Base-by-base conservation (phyloP, 495 filamentous ascomycete species). In the Penicillium bovifimosum region DNA sequence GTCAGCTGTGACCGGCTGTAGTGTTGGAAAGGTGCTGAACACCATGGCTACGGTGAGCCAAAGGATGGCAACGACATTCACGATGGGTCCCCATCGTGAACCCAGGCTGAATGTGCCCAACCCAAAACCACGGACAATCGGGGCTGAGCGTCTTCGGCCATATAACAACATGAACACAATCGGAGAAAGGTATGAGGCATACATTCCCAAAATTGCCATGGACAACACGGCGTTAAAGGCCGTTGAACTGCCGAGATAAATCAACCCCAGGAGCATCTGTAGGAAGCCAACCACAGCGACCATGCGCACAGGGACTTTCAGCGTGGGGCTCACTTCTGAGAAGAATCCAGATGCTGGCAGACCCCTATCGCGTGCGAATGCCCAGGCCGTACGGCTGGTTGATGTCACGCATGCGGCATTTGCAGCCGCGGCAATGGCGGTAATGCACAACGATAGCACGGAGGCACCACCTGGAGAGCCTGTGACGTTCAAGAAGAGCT, bases 151-250 rank as follows among this genome's bases (percentile, higher is more conserved):
- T 5, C 50, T 50, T 17, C 60, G 60, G 9, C 60, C 56, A 43
- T 63, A 60, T 7, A 60, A 6, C 1, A 63, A 40, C 60, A 63
- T 63, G 27, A 63, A 60, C 2, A 60, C 4, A 13, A 63, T 63
- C 4, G 60, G 56, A 6, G 60, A 55, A 46, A 72, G 53, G 45
- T 73, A 76, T 0, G 73, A 72, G 6, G 63, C 59, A 47, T 72
- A 71, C 47, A 76, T 63, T 31, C 61, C 61, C 29, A 68, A 44
- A 32, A 76, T 69, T 18, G 65, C 61, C 40, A 73, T 64, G 11
- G 73, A 73, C 6, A 72, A 56, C 4, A 76, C 61, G 11, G 63
- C 67, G 47, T 76, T 76, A 47, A 76, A 74, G 7, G 71, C 73
- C 18, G 69, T 65, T 0, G 70, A 50, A 17, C 72, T 74, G 9